Conservation (phyloP, 2,329 filamentous ascomycete species). For the Epicoccum sorghinum region DNA sequence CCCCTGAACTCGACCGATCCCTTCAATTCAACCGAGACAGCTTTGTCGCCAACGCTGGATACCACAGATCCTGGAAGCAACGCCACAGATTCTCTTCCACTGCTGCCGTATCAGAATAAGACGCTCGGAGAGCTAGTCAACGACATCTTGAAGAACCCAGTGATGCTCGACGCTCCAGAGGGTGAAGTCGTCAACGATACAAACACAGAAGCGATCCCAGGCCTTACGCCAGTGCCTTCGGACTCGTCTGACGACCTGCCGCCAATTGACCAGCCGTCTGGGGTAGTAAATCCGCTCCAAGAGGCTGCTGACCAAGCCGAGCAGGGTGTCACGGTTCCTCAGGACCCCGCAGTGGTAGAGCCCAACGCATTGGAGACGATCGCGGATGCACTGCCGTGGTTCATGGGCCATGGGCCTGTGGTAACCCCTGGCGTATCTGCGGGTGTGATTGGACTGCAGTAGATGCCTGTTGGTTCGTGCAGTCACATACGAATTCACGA, state of each 20-base stretch:
- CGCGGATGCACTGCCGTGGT: slow-evolving; percentile 8
- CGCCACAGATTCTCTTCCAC: not conserved
- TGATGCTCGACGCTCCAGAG: not conserved
- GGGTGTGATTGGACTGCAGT: too few species aligned
- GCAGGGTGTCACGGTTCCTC: not conserved
- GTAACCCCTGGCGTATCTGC: not conserved
- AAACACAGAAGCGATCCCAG: too few species aligned
- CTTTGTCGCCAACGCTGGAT: not conserved
- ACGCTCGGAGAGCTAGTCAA: slow-evolving; percentile 10
- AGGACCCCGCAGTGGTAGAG: not conserved
- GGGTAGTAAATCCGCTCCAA: slow-evolving; percentile 1
- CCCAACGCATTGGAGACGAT: not conserved
- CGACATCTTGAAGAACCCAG: not conserved
- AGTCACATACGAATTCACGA: not conserved
- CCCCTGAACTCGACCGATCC: not conserved
- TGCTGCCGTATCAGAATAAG: slow-evolving; percentile 10
- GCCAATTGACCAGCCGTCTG: not conserved
- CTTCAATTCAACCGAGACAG: not conserved
- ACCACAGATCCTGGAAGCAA: not conserved
- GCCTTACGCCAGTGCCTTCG: not conserved
- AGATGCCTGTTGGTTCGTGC: not conserved
- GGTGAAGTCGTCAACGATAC: not conserved
- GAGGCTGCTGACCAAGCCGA: slow-evolving; percentile 8
- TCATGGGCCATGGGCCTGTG: not conserved
- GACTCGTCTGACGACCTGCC: not conserved